Conservation (phyloP, 2,329 filamentous ascomycete species). For the Fusarium sacchari region DNA sequence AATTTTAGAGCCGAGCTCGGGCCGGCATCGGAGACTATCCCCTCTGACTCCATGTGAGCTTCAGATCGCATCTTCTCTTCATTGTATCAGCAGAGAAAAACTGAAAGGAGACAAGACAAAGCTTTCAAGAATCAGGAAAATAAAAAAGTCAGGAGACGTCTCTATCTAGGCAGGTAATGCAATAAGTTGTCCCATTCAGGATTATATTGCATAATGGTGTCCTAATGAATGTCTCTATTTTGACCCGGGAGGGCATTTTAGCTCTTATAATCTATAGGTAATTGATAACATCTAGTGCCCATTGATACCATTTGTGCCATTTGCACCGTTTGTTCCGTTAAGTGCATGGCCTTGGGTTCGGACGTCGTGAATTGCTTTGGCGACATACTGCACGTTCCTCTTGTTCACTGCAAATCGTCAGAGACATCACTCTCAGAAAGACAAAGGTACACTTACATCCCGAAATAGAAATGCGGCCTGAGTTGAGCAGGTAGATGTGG, state of each 20-base stretch:
- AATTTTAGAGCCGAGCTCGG: conserved; percentile 8
- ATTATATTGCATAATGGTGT: not conserved
- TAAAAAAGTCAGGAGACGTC: rapidly evolving
- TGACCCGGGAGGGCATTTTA: not conserved
- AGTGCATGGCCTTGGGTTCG: not conserved
- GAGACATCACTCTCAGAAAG: conserved; percentile 55
- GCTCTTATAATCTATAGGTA: not conserved
- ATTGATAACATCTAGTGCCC: not conserved
- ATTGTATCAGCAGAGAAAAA: rapidly evolving
- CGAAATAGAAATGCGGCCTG: conserved; percentile 33
- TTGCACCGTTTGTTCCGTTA: conserved; percentile 9
- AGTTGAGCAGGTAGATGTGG: conserved; percentile 75
- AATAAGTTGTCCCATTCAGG: not conserved
- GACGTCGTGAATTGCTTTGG: conserved; percentile 85
- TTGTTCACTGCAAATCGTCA: conserved; percentile 65
- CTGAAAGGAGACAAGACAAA: rapidly evolving
- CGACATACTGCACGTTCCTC: conserved; percentile 88
- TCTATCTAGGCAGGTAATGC: no score
- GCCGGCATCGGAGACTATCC: conserved; percentile 3
- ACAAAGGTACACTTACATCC: conserved; percentile 11
- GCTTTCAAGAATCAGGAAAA: rapidly evolving
- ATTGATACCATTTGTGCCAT: conserved; percentile 14
- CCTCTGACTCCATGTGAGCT: rapidly evolving
- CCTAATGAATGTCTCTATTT: not conserved
- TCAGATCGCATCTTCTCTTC: not conserved